Evolutionary conservation across 2,329 filamentous ascomycete genomes (phyloP).

Genomic region (Chaetomiaceae sp.): DNA sequence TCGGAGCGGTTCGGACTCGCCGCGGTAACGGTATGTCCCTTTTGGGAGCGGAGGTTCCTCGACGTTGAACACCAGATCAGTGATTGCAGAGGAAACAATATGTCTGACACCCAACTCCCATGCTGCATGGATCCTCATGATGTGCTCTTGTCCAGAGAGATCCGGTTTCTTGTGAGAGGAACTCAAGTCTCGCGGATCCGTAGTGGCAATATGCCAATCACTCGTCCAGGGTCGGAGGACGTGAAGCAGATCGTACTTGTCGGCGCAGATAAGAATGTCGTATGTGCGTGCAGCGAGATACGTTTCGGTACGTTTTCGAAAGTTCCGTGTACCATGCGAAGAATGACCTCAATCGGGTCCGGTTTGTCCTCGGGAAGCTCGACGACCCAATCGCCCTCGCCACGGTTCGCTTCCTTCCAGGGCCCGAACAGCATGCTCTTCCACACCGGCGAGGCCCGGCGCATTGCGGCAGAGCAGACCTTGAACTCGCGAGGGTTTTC

Average conservation of each 20-base stretch:
- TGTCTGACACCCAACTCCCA: not conserved
- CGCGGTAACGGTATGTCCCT: not conserved
- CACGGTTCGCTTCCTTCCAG: conserved; percentile 3
- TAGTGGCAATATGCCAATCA: not conserved
- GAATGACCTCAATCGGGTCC: not conserved
- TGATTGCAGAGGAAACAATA: not conserved
- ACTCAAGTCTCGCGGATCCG: not conserved
- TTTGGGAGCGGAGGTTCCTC: too few relatives aligned
- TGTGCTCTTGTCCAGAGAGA: not conserved
- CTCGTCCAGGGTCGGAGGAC: not conserved
- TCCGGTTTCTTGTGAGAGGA: not conserved
- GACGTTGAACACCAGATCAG: not conserved
- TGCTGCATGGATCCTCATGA: not conserved
- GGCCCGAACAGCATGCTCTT: conserved; percentile 8
- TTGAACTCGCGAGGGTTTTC: not conserved
- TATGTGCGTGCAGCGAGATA: not conserved
- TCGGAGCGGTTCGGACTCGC: not conserved
- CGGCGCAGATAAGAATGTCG: not conserved
- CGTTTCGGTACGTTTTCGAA: not conserved
- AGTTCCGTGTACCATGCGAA: not conserved
- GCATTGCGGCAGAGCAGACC: conserved; percentile 8
- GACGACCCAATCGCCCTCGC: not conserved
- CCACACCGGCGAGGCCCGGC: conserved; percentile 5
- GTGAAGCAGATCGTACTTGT: not conserved
- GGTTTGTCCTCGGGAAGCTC: not conserved